Evolutionary conservation across 2,329 filamentous ascomycete genomes (phyloP).

Genomic region (Cladorrhinum sp.): DNA sequence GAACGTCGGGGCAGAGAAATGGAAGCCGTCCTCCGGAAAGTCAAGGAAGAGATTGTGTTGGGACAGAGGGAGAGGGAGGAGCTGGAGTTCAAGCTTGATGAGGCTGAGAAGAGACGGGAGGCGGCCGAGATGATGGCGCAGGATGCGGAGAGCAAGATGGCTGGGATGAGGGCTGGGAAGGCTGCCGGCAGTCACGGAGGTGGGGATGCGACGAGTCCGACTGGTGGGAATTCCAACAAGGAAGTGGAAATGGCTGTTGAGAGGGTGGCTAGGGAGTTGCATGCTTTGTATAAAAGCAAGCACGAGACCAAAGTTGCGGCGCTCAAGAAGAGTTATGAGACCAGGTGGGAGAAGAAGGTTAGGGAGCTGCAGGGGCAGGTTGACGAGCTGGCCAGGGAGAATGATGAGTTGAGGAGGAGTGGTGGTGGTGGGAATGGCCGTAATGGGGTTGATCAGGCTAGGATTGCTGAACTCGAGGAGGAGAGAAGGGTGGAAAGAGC

Average conservation of each 20-base stretch:
- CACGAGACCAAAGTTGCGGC: slow-evolving; percentile 95
- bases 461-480: slow-evolving; percentile 43
- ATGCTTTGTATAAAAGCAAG: slow-evolving; percentile 92
- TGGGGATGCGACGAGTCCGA: slow-evolving; percentile 29
- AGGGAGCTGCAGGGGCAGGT: slow-evolving; percentile 72
- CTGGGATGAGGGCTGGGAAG: slow-evolving; percentile 66
- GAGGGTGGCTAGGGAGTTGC: slow-evolving; percentile 89
- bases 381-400: slow-evolving; percentile 67
- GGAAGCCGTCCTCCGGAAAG: slow-evolving; percentile 73
- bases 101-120: slow-evolving; percentile 70
- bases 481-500: slow-evolving; percentile 57
- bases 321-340: slow-evolving; percentile 80
- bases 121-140: slow-evolving; percentile 73
- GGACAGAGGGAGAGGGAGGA: slow-evolving; percentile 79
- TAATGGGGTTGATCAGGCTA: slow-evolving; percentile 44
- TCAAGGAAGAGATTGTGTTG: slow-evolving; percentile 76
- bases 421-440: slow-evolving; percentile 33
- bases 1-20: slow-evolving; percentile 82
- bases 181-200: slow-evolving; percentile 40
- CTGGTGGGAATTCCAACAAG: slow-evolving; percentile 28
- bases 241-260: slow-evolving; percentile 85
- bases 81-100: slow-evolving; percentile 70
- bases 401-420: slow-evolving; percentile 59
- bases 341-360: slow-evolving; percentile 84
- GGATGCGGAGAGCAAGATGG: slow-evolving; percentile 73